Percentiles rank a stretch among this genome's conserved stretches.
phyloP scores from a whole-genome alignment of 2,329 filamentous ascomycete species.

The Cladosporium sp. region DNA sequence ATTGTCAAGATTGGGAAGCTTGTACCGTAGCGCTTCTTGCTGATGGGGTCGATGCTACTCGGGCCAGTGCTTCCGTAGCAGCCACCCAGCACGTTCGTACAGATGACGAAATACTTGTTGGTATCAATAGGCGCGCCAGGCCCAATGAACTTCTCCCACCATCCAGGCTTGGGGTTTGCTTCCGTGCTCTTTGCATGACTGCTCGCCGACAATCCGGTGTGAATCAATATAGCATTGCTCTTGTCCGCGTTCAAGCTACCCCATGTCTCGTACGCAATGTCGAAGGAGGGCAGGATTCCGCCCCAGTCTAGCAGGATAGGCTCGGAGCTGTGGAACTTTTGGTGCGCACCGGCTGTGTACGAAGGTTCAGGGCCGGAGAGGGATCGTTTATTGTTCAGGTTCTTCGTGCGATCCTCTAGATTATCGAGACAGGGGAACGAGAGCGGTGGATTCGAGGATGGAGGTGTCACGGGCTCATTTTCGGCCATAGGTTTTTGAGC shows the following conservation, averaged over 20 bases:
- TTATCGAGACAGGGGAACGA: constrained; percentile 87
- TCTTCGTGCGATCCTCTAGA: constrained; percentile 66
- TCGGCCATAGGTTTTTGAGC: constrained; percentile 22
- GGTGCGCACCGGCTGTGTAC: constrained; percentile 84
- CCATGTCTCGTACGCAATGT: constrained; percentile 92
- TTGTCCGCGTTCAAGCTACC: constrained; percentile 70
- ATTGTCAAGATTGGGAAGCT: constrained; percentile 93
- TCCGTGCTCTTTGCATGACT: constrained; percentile 93
- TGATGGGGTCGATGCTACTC: constrained; percentile 77
- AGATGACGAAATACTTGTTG: constrained; percentile 85
- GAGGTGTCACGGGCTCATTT: constrained; percentile 21
- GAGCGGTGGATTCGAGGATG: constrained; percentile 71
- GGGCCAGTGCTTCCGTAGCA: constrained; percentile 96
- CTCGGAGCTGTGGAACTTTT: constrained; percentile 65
- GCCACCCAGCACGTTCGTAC: constrained; percentile 92
- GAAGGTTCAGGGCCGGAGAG: constrained; percentile 79
- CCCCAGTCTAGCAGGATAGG: constrained; percentile 89
- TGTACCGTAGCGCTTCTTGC: constrained; percentile 84
- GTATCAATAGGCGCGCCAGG: constrained; percentile 81
- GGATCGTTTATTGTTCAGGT: constrained; percentile 60
- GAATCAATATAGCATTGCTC: constrained; percentile 83
- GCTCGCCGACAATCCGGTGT: constrained; percentile 93
- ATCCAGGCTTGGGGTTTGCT: constrained; percentile 78
- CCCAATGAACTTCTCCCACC: constrained; percentile 99
- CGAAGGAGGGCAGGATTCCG: constrained; percentile 79